Base-by-base conservation (phyloP, 2,329 filamentous ascomycete genomes). In the Ceratocystis cubensis region DNA sequence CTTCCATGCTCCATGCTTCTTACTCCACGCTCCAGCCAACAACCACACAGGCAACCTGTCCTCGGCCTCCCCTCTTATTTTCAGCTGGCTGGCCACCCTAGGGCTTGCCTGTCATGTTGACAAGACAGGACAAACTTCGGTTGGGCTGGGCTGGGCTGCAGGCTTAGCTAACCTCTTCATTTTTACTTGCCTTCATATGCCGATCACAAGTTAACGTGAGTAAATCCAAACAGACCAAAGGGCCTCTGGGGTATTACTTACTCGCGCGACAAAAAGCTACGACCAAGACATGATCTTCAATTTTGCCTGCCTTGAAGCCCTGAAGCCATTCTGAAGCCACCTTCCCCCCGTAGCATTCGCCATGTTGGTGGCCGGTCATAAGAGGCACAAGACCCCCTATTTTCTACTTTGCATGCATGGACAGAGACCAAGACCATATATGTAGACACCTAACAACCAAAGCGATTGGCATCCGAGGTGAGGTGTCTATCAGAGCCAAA, bases 51-150 rank as follows among this genome's bases (percentile, higher is more conserved):
- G 25, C 20, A 5, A 25, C 22, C 15, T 28, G 7, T n/a, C 53
- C 53, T 59, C 8, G n/a, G 48, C 37, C 48, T 53, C 53, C 33
- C 30, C 56, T n/a, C 30, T 59, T n/a, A 15, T 59, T 59, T 59
- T 59, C 56, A 59, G 56, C 56, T 59, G 28, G 33, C 56, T 59
- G 37, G 56, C 56, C 56, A 33, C 56, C 56, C 56, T 8, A 59
- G 56, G n/a, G 37, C 37, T 41, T 41, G 37, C 4, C 37, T 41
- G 37, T 15, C 37, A 59, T 37, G 56, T 59, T 30, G 33, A 59
- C 56, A n/a, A 33, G 56, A 59, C 56, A 59, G 33, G 56, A 59
- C 56, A 37, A 33, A 37, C 56, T 53, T 37, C 2, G 15, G 56
- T 5, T 59, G 56, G 56, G 28, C 56, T 59, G 56, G 46, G 53